Evolutionary conservation across 768 basidiomycete species (phyloP), one percentile per base, ranked within the genome.

Genomic region (Tricholoma matsutake): DNA sequence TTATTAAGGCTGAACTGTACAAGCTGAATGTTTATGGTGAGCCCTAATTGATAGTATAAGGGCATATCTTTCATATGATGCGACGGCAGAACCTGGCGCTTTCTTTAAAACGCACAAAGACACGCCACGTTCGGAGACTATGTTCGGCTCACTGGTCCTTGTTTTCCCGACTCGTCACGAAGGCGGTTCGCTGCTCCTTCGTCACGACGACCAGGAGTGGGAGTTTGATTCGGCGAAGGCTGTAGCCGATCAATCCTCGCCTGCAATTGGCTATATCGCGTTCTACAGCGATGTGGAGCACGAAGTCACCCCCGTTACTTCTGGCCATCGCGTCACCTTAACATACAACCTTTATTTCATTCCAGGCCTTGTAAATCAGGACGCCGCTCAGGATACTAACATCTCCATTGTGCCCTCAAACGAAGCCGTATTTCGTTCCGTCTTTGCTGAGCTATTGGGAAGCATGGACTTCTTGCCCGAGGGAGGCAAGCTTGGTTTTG

Each of bases 81-180:
- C 16, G 8, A 10, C 29, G 79, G 73, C 1, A 64, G 73, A 47
- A 25, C 22, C 1, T 25, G 81, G 72, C 10, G 73, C 75, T 0
- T 82, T 81, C 64, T 84, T 82, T 74, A 81, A 81, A 63, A 35
- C 78, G 1, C 83, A 83, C 63, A 72, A 77, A 45, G 83, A 83
- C 61, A 82, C 82, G 0, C 81, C 79, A 1, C 75, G 77, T 5
- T 64, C 68, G 13, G 69, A 72, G 11, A 64, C 65, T 28, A 83
- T 83, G 77, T 78, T 85, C 45, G 83, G 79, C 0, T 83, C 83
- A 1, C 73, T 86, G 6, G 76, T 84, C 1, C 63, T 84, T 45
- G 73, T 81, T 18, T 75, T 82, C 56, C 83, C 82, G 13, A 78
- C 78, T 1, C n/a, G 64, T 0, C 77, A 84, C 61, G 70, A 79